A percentile compares a stretch with the other conserved stretches of the same genome.
Evolutionary conservation across 2,329 filamentous ascomycete genomes (phyloP).

Genomic region (Dactylonectria macrodidyma): DNA sequence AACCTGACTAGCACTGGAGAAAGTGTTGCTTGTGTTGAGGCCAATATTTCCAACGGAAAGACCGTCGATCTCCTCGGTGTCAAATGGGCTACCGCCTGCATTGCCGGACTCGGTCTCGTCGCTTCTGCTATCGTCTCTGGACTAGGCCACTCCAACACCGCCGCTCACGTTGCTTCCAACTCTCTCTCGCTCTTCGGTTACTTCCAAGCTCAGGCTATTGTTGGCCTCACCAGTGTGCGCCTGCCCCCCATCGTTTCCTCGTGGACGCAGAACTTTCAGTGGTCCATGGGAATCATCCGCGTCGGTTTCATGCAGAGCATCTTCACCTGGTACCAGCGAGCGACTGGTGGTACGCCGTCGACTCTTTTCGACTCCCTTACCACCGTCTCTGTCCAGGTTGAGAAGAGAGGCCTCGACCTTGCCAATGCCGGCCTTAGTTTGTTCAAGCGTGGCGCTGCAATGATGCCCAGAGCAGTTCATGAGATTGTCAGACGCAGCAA

Average conservation of each 20-base stretch:
- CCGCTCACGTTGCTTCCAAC: constrained; percentile 93
- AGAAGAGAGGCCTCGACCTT: constrained; percentile 70
- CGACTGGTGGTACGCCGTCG: constrained; percentile 89
- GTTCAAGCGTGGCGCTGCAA: constrained; percentile 69
- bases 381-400: constrained; percentile 85
- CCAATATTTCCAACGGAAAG: constrained; percentile 89
- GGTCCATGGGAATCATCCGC: constrained; percentile 96
- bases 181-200: constrained; percentile 94
- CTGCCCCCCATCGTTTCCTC: constrained; percentile 90
- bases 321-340: constrained; percentile 95
- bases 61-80: constrained; percentile 91
- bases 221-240: constrained; percentile 85
- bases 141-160: constrained; percentile 92
- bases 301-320: constrained; percentile 90
- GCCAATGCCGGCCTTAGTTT: constrained; percentile 59
- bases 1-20: constrained; percentile 74
- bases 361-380: constrained; percentile 82
- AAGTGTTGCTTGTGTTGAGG: constrained; percentile 88
- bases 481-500: constrained; percentile 68
- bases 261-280: constrained; percentile 98
- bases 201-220: constrained; percentile 94
- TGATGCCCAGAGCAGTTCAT: constrained; percentile 62
- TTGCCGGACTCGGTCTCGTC: constrained; percentile 86
- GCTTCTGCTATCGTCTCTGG: constrained; percentile 92
- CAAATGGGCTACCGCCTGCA: constrained; percentile 90